These are phyloP conservation scores for Phlegmacium glaucopus DNA, from an alignment of 768 basidiomycete genomes.

Conservation along the genomic window DNA sequence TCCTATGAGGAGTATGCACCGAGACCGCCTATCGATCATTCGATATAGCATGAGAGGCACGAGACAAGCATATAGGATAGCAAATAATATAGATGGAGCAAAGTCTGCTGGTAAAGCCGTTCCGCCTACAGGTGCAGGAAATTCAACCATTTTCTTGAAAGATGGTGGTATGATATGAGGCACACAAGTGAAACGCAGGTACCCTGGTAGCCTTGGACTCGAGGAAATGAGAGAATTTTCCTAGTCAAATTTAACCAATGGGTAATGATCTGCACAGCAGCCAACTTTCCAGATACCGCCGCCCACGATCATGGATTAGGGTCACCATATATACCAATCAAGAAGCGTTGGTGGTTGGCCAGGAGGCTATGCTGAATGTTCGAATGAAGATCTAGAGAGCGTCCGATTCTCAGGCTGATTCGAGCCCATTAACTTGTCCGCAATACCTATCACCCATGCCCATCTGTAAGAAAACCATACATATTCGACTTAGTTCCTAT, in stretches of 20 bases:
- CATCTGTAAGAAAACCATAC: no score
- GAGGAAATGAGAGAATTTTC: no score
- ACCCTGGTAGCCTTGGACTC: not conserved
- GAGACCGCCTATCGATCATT: constrained; percentile 28
- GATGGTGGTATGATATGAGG: not conserved
- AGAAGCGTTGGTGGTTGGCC: no score
- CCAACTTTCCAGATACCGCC: not conserved
- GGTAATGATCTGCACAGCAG: no score
- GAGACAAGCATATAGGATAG: constrained; percentile 33
- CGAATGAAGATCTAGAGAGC: no score
- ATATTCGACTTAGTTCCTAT: no score
- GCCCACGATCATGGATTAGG: not conserved
- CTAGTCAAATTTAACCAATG: no score
- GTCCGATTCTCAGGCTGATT: no score
- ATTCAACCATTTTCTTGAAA: constrained; percentile 16
- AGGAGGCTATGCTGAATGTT: no score
- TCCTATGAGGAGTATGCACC: constrained; percentile 32
- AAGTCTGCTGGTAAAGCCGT: constrained; percentile 36
- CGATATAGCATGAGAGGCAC: constrained; percentile 35
- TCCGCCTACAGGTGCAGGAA: constrained; percentile 45
- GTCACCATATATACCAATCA: no score
- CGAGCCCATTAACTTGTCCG: no score
- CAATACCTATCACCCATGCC: no score
- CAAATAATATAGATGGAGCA: constrained; percentile 40
- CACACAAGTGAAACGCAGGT: not conserved